These are phyloP conservation scores for Globisporangium polare DNA, from an alignment of 352 stramenopile genomes.

Conservation along the genomic window DNA sequence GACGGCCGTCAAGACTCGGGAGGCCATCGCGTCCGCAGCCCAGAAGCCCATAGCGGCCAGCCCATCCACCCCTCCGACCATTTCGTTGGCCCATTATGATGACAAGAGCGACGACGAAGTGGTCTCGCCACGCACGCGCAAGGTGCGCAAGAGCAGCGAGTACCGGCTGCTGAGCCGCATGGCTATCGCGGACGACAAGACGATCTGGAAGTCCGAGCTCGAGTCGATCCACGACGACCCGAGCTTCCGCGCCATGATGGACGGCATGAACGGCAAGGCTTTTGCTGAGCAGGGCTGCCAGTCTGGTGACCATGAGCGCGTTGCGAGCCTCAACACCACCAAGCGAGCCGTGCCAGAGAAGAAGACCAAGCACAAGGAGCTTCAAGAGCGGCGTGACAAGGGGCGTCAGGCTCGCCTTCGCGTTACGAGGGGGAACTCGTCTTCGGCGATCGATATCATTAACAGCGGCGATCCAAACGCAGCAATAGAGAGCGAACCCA, in stretches of 20 bases:
- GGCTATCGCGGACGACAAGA: conserved; percentile 38
- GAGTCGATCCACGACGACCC: conserved; percentile 48
- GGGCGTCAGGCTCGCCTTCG: conserved; percentile 47
- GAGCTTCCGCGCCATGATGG: conserved; percentile 13
- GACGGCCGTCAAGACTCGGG: conserved; percentile 33
- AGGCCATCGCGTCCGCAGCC: conserved; percentile 42
- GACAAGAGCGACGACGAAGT: conserved; percentile 11
- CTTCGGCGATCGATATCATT: conserved; percentile 5
- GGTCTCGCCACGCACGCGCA: conserved; percentile 18
- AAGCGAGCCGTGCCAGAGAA: conserved; percentile 39
- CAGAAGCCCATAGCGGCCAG: conserved; percentile 17
- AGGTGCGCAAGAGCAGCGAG: conserved; percentile 49
- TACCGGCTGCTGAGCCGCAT: conserved; percentile 51
- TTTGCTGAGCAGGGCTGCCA: not conserved
- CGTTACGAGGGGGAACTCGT: conserved; percentile 12
- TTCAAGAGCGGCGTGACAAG: conserved; percentile 55
- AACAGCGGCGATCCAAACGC: not conserved
- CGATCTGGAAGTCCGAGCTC: conserved; percentile 48
- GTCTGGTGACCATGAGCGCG: not conserved
- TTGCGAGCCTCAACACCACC: not conserved
- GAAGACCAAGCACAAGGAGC: conserved; percentile 58
- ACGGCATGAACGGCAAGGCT: not conserved
- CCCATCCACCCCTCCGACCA: not conserved
- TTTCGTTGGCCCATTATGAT: not conserved
- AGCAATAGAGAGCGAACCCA: not conserved